A percentile compares a stretch with the other conserved stretches of the same genome.
phyloP scores from a whole-genome alignment of 139 green algal species.

The Chloropicon primus region DNA sequence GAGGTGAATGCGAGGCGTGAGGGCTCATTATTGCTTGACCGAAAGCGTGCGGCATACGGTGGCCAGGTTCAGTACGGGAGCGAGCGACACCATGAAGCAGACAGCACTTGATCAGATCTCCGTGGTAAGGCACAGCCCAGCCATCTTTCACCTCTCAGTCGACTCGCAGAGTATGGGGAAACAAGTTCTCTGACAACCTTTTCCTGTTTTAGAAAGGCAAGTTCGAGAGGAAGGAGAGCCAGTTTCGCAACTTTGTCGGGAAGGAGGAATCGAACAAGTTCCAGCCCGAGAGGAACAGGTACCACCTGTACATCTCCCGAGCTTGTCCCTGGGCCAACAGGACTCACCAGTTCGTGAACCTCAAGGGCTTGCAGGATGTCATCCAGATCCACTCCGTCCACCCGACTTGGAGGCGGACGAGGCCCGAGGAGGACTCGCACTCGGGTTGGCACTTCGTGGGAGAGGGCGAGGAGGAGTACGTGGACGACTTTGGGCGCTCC shows the following conservation, averaged over 20 bases:
- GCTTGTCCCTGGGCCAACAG: slow-evolving; percentile 88
- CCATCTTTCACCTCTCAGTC: too few relatives aligned
- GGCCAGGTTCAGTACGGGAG: too few relatives aligned
- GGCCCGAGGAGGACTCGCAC: slow-evolving; percentile 69
- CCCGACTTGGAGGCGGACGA: slow-evolving; percentile 65
- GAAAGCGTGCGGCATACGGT: too few relatives aligned
- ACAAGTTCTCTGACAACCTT: too few relatives aligned
- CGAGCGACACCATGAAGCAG: too few relatives aligned
- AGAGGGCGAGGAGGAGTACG: not conserved
- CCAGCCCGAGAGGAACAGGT: slow-evolving; percentile 34
- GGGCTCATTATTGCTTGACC: too few relatives aligned
- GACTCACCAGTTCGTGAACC: slow-evolving; percentile 38
- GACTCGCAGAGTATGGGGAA: too few relatives aligned
- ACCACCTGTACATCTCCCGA: slow-evolving; percentile 89
- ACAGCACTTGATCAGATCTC: too few relatives aligned
- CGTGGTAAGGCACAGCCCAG: too few relatives aligned
- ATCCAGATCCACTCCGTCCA: slow-evolving; percentile 74
- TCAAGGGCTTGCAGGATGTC: slow-evolving; percentile 55
- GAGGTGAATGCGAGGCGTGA: too few relatives aligned
- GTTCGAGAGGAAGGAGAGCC: not conserved
- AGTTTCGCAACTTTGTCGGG: not conserved
- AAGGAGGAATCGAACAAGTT: not conserved
- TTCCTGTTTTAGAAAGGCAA: too few relatives aligned
- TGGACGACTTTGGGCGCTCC: too few relatives aligned
- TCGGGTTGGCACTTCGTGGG: slow-evolving; percentile 45